Percentiles rank a stretch among this genome's conserved stretches.
These are phyloP conservation scores for Lipomyces yarrowii DNA, from an alignment of 1,139 yeast species.

Conservation along the genomic window DNA sequence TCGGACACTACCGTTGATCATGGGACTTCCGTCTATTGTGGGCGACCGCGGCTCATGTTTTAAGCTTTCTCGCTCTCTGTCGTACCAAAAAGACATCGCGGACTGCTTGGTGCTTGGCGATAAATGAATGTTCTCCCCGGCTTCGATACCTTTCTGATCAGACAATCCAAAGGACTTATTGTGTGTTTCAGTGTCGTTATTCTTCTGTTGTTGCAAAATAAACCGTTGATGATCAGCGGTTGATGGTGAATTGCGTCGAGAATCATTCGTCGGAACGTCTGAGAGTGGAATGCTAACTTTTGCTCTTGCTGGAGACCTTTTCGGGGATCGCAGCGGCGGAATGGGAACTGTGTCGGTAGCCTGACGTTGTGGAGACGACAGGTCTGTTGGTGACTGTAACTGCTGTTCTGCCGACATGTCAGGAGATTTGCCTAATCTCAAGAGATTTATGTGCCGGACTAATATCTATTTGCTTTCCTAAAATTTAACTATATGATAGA, in stretches of 20 bases:
- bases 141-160: background rate
- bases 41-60: background rate
- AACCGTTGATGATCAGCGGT: constrained; percentile 23
- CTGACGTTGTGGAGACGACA: background rate
- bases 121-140: background rate
- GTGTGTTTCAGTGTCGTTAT: background rate
- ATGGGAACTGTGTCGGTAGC: background rate
- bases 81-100: constrained; percentile 25
- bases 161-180: background rate
- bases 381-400: background rate
- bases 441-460: background rate
- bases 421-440: background rate
- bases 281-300: constrained; percentile 15
- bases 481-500: background rate
- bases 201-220: background rate
- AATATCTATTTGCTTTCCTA: background rate
- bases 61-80: constrained; percentile 16
- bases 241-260: constrained; percentile 28
- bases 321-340: background rate
- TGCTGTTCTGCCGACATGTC: background rate
- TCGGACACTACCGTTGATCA: constrained; percentile 13
- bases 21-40: constrained; percentile 8
- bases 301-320: background rate
- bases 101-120: constrained; percentile 15
- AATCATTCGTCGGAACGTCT: constrained; percentile 21